These are phyloP conservation scores for Luffa aegyptiaca DNA, from an alignment of 306 rosid species.

Conservation along the genomic window DNA sequence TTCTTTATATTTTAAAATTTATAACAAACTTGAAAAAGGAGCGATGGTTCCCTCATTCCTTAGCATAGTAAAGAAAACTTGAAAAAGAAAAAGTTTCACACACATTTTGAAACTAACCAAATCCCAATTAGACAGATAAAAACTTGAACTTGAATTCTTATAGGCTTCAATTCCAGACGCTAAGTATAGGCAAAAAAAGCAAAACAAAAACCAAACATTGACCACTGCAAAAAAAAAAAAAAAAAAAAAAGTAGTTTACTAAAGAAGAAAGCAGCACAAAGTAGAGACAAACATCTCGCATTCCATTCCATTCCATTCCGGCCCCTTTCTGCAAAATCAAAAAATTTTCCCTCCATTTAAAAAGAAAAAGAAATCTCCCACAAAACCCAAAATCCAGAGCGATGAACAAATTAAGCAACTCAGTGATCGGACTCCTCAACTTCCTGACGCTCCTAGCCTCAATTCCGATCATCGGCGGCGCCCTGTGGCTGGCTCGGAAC, in stretches of 20 bases:
- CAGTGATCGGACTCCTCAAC: slow-evolving; percentile 85
- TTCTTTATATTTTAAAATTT: no score
- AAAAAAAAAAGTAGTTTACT: neutral
- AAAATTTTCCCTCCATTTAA: neutral
- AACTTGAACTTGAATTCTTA: neutral
- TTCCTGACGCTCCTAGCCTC: slow-evolving; percentile 77
- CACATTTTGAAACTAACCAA: neutral
- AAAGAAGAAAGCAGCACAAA: neutral
- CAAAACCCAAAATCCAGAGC: slow-evolving; percentile 11
- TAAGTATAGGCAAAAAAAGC: neutral
- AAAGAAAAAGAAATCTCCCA: neutral
- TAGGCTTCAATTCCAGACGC: neutral
- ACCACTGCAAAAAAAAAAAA: no score
- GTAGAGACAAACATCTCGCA: neutral
- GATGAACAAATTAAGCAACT: slow-evolving; percentile 73
- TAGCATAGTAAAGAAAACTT: neutral
- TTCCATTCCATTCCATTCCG: neutral
- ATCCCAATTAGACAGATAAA: neutral
- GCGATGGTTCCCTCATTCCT: neutral
- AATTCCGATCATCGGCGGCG: slow-evolving; percentile 88
- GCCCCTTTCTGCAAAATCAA: neutral
- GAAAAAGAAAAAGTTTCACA: neutral
- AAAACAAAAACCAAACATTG: neutral
- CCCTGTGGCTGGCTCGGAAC: slow-evolving; percentile 84
- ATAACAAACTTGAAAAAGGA: no score